Percentiles rank a stretch among this genome's conserved stretches.
Conservation (phyloP, 768 basidiomycete species). For the Boletus coccyginus region DNA sequence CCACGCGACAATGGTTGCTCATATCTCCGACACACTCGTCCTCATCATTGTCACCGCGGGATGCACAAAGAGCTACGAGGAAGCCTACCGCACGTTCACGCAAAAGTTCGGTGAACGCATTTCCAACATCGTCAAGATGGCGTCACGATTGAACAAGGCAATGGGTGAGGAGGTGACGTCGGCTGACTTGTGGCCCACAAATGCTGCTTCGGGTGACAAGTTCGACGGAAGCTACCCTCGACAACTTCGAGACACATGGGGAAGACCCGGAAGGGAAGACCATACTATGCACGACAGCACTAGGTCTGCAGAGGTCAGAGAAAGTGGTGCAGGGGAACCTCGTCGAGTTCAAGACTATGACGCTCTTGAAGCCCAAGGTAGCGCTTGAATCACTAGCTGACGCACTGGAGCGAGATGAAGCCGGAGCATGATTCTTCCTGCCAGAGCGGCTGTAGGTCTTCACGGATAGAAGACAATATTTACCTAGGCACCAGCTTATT, state of each 20-base stretch:
- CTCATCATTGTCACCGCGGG: slow-evolving; percentile 43
- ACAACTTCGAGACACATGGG: slow-evolving; percentile 36
- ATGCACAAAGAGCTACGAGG: slow-evolving; percentile 32
- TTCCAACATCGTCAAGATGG: slow-evolving; percentile 34
- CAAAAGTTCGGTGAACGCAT: slow-evolving; percentile 36
- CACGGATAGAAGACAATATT: neutral
- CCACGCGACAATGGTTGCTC: slow-evolving; percentile 39
- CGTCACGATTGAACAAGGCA: slow-evolving; percentile 38
- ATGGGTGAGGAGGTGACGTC: slow-evolving; percentile 59
- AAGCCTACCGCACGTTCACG: slow-evolving; percentile 29
- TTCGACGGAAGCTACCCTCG: slow-evolving; percentile 46
- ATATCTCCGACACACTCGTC: slow-evolving; percentile 43
- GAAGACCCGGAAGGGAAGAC: slow-evolving; percentile 14
- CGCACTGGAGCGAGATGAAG: slow-evolving; percentile 25
- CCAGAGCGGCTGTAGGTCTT: neutral
- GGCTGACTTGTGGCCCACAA: slow-evolving; percentile 53
- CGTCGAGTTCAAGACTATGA: slow-evolving; percentile 47
- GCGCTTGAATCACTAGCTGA: slow-evolving; percentile 39
- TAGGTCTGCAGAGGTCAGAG: slow-evolving; percentile 45
- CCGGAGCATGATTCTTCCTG: slow-evolving; percentile 6
- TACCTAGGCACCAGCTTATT: slow-evolving; percentile 22
- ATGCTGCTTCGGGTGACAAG: slow-evolving; percentile 39
- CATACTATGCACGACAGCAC: slow-evolving; percentile 56
- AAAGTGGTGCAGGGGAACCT: slow-evolving; percentile 35
- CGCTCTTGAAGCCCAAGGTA: slow-evolving; percentile 56